phyloP scores from a whole-genome alignment of 805 yeast genomes.

The Ogataea ramenticola region DNA sequence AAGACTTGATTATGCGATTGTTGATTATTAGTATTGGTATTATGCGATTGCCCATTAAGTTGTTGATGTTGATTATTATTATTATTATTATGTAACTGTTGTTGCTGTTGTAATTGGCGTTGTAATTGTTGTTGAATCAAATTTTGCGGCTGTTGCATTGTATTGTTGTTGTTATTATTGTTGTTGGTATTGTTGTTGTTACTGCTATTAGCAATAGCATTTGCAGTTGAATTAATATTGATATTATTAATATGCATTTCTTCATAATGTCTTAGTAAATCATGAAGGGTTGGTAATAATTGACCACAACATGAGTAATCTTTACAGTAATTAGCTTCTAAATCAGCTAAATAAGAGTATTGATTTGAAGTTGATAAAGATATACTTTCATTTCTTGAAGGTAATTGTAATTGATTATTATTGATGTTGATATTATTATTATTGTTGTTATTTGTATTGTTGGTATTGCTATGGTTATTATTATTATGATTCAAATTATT shows the following conservation, averaged over 20 bases:
- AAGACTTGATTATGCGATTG: neutral
- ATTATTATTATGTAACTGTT: conserved; percentile 14
- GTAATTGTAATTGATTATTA: conserved; percentile 6
- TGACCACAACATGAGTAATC: conserved; percentile 97
- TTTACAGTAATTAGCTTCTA: conserved; percentile 93
- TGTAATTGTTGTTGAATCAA: neutral
- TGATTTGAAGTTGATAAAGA: conserved; percentile 52
- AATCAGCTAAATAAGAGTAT: conserved; percentile 75
- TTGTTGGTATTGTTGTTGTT: neutral
- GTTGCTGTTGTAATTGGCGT: neutral
- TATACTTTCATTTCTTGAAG: conserved; percentile 18
- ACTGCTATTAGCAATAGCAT: neutral
- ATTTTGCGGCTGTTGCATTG: neutral
- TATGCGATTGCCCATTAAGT: neutral
- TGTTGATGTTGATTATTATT: too few relatives aligned
- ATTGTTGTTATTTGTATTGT: neutral
- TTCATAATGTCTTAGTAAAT: conserved; percentile 87
- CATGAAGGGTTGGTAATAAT: conserved; percentile 87
- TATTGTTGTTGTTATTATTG: neutral
- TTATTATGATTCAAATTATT: neutral
- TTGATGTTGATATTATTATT: conserved; percentile 3
- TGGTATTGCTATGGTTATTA: conserved; percentile 2
- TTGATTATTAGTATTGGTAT: neutral
- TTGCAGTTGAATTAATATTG: conserved; percentile 5
- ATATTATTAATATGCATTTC: conserved; percentile 71